Evolutionary conservation across 768 basidiomycete species (phyloP).

Genomic region (Pleurotus ostreatus): DNA sequence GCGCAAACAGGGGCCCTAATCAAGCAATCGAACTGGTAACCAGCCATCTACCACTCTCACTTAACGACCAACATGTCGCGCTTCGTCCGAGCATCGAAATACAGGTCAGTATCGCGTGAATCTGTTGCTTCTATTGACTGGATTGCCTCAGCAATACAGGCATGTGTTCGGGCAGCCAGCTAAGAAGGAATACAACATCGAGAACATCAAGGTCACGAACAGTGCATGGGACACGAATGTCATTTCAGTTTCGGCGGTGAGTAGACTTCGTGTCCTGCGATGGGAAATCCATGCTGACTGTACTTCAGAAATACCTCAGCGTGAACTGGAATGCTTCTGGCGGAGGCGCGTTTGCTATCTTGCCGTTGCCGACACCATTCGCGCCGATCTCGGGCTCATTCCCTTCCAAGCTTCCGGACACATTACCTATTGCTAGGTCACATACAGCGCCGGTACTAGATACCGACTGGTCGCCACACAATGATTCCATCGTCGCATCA

Average conservation of each 20-base stretch:
- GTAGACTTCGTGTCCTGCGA: slow-evolving; percentile 19
- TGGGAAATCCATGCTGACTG: slow-evolving; percentile 1
- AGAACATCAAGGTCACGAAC: slow-evolving; percentile 83
- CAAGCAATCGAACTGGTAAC: too few relatives aligned
- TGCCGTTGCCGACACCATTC: slow-evolving; percentile 80
- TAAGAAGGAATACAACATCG: slow-evolving; percentile 78
- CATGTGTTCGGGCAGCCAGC: slow-evolving; percentile 89
- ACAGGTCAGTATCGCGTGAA: slow-evolving; percentile 50
- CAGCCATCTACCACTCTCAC: too few relatives aligned
- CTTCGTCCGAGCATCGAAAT: slow-evolving; percentile 84
- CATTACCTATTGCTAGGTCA: slow-evolving; percentile 85
- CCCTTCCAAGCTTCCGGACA: slow-evolving; percentile 84
- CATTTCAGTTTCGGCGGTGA: slow-evolving; percentile 76
- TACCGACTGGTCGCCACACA: slow-evolving; percentile 95
- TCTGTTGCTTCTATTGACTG: slow-evolving; percentile 4
- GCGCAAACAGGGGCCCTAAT: background rate
- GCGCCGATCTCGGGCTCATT: slow-evolving; percentile 43
- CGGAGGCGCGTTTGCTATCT: slow-evolving; percentile 91
- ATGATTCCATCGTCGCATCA: slow-evolving; percentile 87
- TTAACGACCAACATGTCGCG: slow-evolving; percentile 57
- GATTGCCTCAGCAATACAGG: slow-evolving; percentile 31
- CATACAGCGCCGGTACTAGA: slow-evolving; percentile 86
- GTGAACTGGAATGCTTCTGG: slow-evolving; percentile 94
- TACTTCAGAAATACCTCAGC: slow-evolving; percentile 71
- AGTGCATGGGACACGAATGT: slow-evolving; percentile 97